phyloP scores from a whole-genome alignment of 2,329 filamentous ascomycete genomes.

The Epichloe coenophiala region DNA sequence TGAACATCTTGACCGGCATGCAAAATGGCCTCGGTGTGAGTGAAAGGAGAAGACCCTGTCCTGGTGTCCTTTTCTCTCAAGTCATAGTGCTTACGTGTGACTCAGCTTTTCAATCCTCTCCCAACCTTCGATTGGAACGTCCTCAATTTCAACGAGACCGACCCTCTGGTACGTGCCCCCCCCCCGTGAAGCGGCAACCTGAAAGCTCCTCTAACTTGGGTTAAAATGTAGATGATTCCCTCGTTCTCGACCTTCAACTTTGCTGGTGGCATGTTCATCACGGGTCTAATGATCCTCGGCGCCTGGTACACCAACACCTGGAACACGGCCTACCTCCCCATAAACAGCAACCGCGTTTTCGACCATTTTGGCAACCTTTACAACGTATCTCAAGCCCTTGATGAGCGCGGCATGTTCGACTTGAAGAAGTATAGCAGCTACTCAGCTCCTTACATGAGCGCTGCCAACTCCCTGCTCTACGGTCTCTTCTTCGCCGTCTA shows the following conservation, averaged over 20 bases:
- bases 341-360: conserved; percentile 26
- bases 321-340: conserved; percentile 24
- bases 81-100: not conserved
- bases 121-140: conserved; percentile 32
- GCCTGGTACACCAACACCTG: conserved; percentile 22
- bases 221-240: conserved; percentile 16
- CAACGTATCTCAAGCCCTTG: conserved; percentile 23
- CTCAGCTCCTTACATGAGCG: conserved; percentile 27
- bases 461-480: conserved; percentile 22
- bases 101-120: conserved; percentile 20
- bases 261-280: conserved; percentile 17
- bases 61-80: not conserved
- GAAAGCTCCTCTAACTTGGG: not conserved
- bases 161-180: conserved; percentile 17
- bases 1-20: conserved; percentile 24
- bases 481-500: conserved; percentile 29
- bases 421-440: conserved; percentile 24
- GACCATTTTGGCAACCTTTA: conserved; percentile 26
- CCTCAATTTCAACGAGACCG: conserved; percentile 13
- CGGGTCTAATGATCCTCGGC: conserved; percentile 16
- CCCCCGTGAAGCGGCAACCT: too few species aligned
- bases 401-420: conserved; percentile 22
- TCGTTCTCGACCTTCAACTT: conserved; percentile 24
- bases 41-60: not conserved
- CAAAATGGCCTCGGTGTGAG: conserved; percentile 22